Percentiles rank a stretch among this genome's conserved stretches.
phyloP scores from a whole-genome alignment of 139 green algal species.

The Astrephomene gubernaculifera region DNA sequence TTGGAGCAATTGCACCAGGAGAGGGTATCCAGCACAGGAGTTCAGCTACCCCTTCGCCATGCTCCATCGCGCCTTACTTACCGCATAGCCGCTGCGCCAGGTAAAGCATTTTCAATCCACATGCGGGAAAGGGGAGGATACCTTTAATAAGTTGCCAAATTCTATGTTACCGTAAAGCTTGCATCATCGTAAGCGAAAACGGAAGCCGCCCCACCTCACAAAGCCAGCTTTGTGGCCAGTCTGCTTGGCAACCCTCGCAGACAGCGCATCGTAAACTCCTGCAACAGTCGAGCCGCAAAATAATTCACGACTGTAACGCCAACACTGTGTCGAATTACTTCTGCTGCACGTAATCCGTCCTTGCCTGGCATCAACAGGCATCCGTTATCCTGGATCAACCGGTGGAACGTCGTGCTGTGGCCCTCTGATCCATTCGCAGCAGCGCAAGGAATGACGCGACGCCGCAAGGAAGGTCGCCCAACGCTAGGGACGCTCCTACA shows the following conservation, averaged over 20 bases:
- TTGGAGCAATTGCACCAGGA: no score
- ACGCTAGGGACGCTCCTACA: not conserved
- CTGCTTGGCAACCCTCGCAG: constrained; percentile 61
- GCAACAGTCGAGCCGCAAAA: not conserved
- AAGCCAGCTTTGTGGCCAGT: constrained; percentile 74
- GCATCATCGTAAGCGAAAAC: no score
- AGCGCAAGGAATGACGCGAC: not conserved
- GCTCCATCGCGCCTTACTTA: no score
- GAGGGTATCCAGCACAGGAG: no score
- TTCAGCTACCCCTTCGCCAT: no score
- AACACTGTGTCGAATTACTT: not conserved
- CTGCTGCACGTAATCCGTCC: not conserved
- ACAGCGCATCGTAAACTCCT: constrained; percentile 82
- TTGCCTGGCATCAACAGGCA: constrained; percentile 72
- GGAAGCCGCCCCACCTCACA: constrained; percentile 47
- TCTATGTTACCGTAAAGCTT: no score
- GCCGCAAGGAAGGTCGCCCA: not conserved
- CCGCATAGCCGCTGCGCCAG: constrained; percentile 63
- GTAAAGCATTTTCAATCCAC: not conserved
- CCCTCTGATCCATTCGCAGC: constrained; percentile 27
- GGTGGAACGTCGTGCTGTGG: constrained; percentile 69
- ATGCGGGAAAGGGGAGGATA: not conserved
- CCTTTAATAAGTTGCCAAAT: not conserved
- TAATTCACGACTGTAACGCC: constrained; percentile 6
- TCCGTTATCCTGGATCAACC: constrained; percentile 72